Conservation (phyloP, 2,329 filamentous ascomycete genomes). For the Xylaria sp. region DNA sequence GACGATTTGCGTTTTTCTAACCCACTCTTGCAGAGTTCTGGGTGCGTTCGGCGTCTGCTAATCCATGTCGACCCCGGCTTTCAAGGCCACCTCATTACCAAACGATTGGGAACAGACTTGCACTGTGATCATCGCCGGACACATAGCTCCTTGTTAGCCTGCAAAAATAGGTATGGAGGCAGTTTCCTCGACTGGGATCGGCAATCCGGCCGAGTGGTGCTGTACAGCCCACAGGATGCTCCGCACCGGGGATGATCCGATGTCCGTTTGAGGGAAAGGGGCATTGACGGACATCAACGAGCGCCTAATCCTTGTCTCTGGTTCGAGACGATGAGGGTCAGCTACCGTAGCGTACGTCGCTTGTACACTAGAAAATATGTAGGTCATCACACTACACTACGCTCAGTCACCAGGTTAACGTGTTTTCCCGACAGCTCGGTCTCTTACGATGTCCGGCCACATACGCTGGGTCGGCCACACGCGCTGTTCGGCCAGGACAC, state of each 20-base stretch:
- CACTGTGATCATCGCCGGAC: neutral
- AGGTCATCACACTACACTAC: neutral
- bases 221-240: neutral
- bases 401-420: neutral
- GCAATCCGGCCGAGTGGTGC: neutral
- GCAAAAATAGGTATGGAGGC: neutral
- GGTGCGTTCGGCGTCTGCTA: neutral
- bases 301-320: neutral
- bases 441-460: neutral
- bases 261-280: neutral
- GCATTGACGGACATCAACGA: neutral
- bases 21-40: neutral
- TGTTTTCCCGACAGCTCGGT: neutral
- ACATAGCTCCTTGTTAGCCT: neutral
- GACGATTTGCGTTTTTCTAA: neutral
- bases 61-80: neutral
- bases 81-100: neutral
- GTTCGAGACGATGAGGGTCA: neutral
- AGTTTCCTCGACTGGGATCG: neutral
- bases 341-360: neutral
- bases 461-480: neutral
- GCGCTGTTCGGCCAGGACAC: too few species aligned
- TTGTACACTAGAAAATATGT: neutral
- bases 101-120: conserved; percentile 3
- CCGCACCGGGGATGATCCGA: neutral